Base-by-base conservation (phyloP, 2,329 filamentous ascomycete species). In the Neopestalotiopsis rosae region DNA sequence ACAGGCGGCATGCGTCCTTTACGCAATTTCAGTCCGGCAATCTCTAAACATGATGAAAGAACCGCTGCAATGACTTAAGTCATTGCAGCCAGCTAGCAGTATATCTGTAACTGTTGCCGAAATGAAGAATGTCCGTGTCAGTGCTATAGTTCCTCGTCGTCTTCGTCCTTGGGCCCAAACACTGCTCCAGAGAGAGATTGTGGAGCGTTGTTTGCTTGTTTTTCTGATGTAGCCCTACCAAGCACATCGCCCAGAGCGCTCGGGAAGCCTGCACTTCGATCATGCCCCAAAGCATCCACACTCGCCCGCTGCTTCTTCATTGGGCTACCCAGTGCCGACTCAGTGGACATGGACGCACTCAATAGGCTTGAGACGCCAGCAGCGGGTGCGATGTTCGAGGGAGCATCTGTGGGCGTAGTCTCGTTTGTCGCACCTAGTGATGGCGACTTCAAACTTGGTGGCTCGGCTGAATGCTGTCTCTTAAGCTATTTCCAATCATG, bases 291-390 rank as follows among this genome's bases (percentile, higher is more conserved):
- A 7, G 83, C 86, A 7, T 85, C 83, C 30, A 89, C 74, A 74
- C 90, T 92, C 1, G 91, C 88, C 45, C 92, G 86, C 69, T 93
- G 91, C 77, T 91, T 94, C 85, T 94, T 94, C 74, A 93, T 86
- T 1, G 92, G 92, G 72, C 91, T 94, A 63, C 90, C 91, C 28
- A 94, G 79, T 4, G 83, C 77, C 7, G 79, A 78, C 42, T 89
- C 86, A 24, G 84, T 83, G 1, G 81, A 81, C 5, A 86, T 78
- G 62, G 76, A 78, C 69, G 85, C 84, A 24, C 80, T 80, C 69
- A 82, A 84, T 68, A 85, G 69, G 76, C 79, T 77, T 74, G 77
- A 30, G 72, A 79, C 67, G 28, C 81, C 77, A 6, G 76, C 74
- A 28, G 74, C 74, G 1, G 79, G 71, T 64, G 76, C 80, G 70